These are phyloP conservation scores for Xylaria longipes DNA, from an alignment of 495 filamentous ascomycete species.

Conservation along the genomic window DNA sequence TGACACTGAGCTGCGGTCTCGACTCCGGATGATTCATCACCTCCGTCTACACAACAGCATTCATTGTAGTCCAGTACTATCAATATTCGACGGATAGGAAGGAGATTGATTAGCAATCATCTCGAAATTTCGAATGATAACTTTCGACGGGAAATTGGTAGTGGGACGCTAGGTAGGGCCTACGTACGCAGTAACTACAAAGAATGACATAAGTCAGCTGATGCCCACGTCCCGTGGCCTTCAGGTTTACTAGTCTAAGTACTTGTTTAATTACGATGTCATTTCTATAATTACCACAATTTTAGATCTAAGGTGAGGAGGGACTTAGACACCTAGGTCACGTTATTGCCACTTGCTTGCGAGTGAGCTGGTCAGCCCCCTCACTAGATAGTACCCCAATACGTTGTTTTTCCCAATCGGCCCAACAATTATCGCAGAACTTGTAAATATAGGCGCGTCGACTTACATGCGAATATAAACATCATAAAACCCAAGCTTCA, in stretches of 20 bases:
- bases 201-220: conserved; percentile 14
- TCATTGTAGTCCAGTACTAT: not conserved
- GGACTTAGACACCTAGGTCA: not conserved
- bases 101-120: not conserved
- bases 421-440: not conserved
- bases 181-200: conserved; percentile 6
- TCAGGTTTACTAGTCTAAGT: not conserved
- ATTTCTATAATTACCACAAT: conserved; percentile 2
- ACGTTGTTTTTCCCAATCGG: not conserved
- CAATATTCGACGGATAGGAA: not conserved
- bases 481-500: conserved; percentile 38
- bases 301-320: not conserved
- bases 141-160: not conserved
- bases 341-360: not conserved
- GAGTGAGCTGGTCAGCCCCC: not conserved
- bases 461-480: conserved; percentile 38
- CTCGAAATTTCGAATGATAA: not conserved
- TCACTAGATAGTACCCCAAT: not conserved
- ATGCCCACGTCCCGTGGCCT: conserved; percentile 6
- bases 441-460: not conserved
- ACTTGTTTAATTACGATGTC: conserved; percentile 8
- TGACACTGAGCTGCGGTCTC: not conserved
- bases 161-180: not conserved
- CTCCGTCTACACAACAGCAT: not conserved
- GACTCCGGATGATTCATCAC: conserved; percentile 20